Evolutionary conservation across 2,329 filamentous ascomycete species (phyloP).

Genomic region (Claviceps sp.): DNA sequence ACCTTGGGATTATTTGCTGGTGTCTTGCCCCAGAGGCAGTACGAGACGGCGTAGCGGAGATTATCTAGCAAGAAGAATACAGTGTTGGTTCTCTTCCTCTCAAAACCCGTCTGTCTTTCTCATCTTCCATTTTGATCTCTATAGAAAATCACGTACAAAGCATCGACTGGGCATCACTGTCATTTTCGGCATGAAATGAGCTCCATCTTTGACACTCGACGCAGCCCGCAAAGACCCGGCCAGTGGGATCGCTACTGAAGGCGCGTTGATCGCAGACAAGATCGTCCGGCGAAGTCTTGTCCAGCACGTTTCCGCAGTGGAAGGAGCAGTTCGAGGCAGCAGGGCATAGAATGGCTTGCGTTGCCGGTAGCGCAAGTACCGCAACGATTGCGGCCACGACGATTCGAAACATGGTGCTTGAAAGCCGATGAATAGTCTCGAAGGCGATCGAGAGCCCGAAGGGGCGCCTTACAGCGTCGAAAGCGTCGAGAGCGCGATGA

Average conservation of each 20-base stretch:
- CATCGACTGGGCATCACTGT: constrained; percentile 39
- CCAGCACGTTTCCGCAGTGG: constrained; percentile 40
- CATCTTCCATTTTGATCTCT: no score
- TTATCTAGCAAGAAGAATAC: constrained; percentile 34
- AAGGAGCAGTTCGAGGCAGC: constrained; percentile 34
- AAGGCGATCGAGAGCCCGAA: no score
- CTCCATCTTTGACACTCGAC: constrained; percentile 39
- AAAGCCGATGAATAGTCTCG: no score
- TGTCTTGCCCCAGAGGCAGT: constrained; percentile 37
- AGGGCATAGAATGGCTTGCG: constrained; percentile 27
- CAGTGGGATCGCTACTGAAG: constrained; percentile 24
- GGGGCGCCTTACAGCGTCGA: no score
- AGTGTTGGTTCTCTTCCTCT: no score
- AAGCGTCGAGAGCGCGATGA: no score
- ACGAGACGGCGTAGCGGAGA: constrained; percentile 39
- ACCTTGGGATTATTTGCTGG: constrained; percentile 26
- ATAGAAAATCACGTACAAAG: constrained; percentile 33
- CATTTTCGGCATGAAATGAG: constrained; percentile 27
- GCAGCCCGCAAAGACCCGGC: constrained; percentile 38
- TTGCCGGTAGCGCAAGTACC: constrained; percentile 7
- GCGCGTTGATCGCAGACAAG: constrained; percentile 32
- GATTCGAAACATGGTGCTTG: no score
- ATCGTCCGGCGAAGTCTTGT: constrained; percentile 30
- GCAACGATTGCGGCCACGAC: no score
- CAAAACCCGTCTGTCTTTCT: no score